Evolutionary conservation across 495 filamentous ascomycete genomes (phyloP), one percentile per base, ranked within the genome.

Genomic region (Trichoderma asperelloides): DNA sequence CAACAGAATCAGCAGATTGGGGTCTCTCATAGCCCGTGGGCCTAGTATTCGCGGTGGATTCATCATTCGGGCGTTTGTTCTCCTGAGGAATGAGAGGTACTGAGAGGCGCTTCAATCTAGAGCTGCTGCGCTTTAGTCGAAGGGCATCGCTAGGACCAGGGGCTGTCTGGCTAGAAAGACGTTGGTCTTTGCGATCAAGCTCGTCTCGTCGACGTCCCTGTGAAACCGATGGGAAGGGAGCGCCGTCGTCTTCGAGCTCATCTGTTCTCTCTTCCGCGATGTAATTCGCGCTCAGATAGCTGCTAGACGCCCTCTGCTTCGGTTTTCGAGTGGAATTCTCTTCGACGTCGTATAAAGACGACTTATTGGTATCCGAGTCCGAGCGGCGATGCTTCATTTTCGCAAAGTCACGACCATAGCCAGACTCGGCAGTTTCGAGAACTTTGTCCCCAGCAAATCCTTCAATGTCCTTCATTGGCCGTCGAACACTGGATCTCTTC

Each of bases 1-100:
- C 93, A 67, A 98, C 86, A 9, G 91, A 95, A 77, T 98, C 95
- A 6, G 88, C 85, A 69, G 89, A 94, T 9, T 81, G 84, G 7
- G 90, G 90, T 67, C 91, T 82, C 67, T 85, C 84, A 64, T 85
- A 84, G 1, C 79, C 78, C 23, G 80, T 72, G 21, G 64, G 64
- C 43, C 15, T 51, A 30, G 18, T 55, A 15, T 37, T 45, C 28
- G 23, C 33, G 69, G 70, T 28, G 68, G 67, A 49, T 37, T 23
- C 67, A 25, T 74, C 73, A 18, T 67, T 68, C 27, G 70, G 71
- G 57, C 65, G 66, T 33, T 69, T 71, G 67, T 80, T 72, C 65
- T 74, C 69, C 23, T 72, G 71, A 43, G 80, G 78, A 71, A 80
- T 77, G 68, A 77, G 69, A 67, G 81, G 70, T 41, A 77, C 69